phyloP scores from a whole-genome alignment of 768 basidiomycete genomes.

The Hygrocybe coccinea region DNA sequence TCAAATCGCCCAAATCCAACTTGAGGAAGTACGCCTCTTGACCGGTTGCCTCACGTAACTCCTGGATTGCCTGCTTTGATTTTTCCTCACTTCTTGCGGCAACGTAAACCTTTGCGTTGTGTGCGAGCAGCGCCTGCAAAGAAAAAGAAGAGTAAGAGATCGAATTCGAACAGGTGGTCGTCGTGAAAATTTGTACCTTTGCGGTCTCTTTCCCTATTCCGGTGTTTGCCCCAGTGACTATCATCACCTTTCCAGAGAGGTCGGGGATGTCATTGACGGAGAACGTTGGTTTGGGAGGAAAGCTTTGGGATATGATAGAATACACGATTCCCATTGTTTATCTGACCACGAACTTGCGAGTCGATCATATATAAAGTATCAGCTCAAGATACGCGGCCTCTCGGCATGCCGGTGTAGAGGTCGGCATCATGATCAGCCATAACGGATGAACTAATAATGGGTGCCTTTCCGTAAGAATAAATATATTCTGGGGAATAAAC shows the following conservation, averaged over 20 bases:
- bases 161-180: too few species aligned
- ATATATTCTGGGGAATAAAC: too few species aligned
- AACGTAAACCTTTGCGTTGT: constrained; percentile 51
- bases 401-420: too few species aligned
- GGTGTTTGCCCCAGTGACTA: constrained; percentile 48
- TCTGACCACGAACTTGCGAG: too few species aligned
- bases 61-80: constrained; percentile 34
- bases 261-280: constrained; percentile 38
- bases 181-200: constrained; percentile 25
- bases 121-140: constrained; percentile 40
- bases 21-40: constrained; percentile 39
- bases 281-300: constrained; percentile 30
- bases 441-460: too few species aligned
- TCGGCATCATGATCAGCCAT: too few species aligned
- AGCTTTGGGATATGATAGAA: constrained; percentile 6
- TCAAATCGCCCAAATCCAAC: constrained; percentile 44
- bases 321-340: too few species aligned
- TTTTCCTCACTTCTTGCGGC: constrained; percentile 39
- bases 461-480: too few species aligned
- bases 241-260: constrained; percentile 38
- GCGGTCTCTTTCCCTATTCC: constrained; percentile 50
- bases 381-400: too few species aligned
- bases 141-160: neutral
- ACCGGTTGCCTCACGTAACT: constrained; percentile 39
- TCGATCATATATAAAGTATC: too few species aligned